Base-by-base conservation (phyloP, 805 yeast genomes). In the Lachancea dasiensis region DNA sequence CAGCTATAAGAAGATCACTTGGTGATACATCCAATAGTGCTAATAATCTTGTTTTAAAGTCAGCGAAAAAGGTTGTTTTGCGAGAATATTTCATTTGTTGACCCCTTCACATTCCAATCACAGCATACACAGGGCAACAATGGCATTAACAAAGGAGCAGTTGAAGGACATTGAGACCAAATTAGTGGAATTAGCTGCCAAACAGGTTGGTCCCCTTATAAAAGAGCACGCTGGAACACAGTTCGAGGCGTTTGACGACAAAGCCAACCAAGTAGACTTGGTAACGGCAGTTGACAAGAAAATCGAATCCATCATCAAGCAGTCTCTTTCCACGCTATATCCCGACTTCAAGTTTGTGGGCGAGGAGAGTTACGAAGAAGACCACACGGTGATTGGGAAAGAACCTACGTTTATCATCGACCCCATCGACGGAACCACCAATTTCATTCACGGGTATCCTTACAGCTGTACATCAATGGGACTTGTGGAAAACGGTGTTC, bases 381-480 rank as follows among this genome's bases (percentile, higher is more conserved):
- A 79, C 1, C 60, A 55, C 21, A 64, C 78, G 3, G 52, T 51
- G 31, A 59, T 78, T 11, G 60, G 71, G 1, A 66, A 67, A 27
- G 72, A 61, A 3, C 83, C 83, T 15, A 77, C 82, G 2, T 78
- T 78, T 50, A 69, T 78, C 38, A 79, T 78, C 14, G 83, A 77
- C 50, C 81, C 81, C 28, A 72, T 75, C 51, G 81, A 77, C 47
- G 83, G 83, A 9, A 78, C 84, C 1, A 76, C 81, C 4, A 73
- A 78, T 55, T 78, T 78, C 54, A 69, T 77, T 36, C 84, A 78
- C 52, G 68, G 65, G 31, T 78, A 73, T 59, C 84, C 83, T 2
- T 72, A 66, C 51, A 69, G 77, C 30, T 77, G 82, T 56, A 75
- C 75, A 34, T 78, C 83, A 1, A 50, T 78, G 26, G 83, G 83